Evolutionary conservation across 2,329 filamentous ascomycete species (phyloP).

Genomic region (Cordyceps pruinosa): DNA sequence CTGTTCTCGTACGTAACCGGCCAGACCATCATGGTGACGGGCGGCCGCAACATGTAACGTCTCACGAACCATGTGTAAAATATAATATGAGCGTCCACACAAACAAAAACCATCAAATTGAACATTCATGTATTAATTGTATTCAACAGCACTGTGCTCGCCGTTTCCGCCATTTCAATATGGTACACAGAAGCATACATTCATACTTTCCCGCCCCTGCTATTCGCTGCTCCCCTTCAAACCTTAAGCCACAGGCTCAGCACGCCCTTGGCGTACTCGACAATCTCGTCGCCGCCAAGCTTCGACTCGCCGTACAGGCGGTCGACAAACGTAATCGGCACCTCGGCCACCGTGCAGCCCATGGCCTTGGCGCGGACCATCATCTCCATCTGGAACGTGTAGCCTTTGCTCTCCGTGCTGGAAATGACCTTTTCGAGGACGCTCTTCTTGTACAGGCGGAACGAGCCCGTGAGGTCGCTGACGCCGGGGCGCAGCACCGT

Average conservation of each 20-base stretch:
- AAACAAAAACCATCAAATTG: neutral
- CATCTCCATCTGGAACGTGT: slow-evolving; percentile 99
- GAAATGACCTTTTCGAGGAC: slow-evolving; percentile 86
- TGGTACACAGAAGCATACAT: neutral
- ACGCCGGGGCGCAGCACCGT: slow-evolving; percentile 89
- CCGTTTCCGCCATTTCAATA: neutral
- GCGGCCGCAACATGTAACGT: slow-evolving; percentile 56
- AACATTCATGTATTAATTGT: slow-evolving; percentile 9
- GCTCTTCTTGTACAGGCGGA: slow-evolving; percentile 86
- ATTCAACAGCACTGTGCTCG: neutral
- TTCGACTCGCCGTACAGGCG: slow-evolving; percentile 93
- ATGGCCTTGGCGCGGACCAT: slow-evolving; percentile 96
- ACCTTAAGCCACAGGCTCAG: slow-evolving; percentile 72
- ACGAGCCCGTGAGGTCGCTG: slow-evolving; percentile 90
- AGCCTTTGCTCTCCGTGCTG: slow-evolving; percentile 91
- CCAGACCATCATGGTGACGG: slow-evolving; percentile 82
- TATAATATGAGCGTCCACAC: neutral
- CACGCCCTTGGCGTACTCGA: slow-evolving; percentile 88
- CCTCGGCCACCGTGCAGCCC: slow-evolving; percentile 89
- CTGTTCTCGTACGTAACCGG: slow-evolving; percentile 79
- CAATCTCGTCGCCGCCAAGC: slow-evolving; percentile 89
- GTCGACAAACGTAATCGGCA: slow-evolving; percentile 94
- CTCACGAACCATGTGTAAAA: neutral
- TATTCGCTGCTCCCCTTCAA: slow-evolving; percentile 28
- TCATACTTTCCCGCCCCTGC: neutral